Conservation (phyloP, 148 eudicot genomes). For the Persicaria maculosa region DNA sequence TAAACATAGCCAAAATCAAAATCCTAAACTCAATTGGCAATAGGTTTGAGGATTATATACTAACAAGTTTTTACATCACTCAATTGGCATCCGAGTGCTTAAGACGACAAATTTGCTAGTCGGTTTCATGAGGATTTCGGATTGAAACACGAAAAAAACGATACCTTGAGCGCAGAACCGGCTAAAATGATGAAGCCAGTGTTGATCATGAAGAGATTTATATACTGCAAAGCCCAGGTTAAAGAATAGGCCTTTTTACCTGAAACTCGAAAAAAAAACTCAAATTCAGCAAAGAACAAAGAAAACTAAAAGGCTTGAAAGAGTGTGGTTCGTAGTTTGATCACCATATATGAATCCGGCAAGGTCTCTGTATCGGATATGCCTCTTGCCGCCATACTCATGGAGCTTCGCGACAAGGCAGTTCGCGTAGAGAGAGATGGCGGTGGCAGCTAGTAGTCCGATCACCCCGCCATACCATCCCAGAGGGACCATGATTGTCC, state of each 20-base stretch:
- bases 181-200: constrained; percentile 76
- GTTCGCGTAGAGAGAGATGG: constrained; percentile 69
- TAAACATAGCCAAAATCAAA: no score
- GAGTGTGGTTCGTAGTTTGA: not conserved
- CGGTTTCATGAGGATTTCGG: not conserved
- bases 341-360: constrained; percentile 81
- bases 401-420: constrained; percentile 78
- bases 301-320: not conserved
- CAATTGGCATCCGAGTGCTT: not conserved
- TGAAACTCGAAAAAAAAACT: constrained; percentile 18
- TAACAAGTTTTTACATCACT: no score
- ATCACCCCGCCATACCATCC: constrained; percentile 80
- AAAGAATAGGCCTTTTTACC: constrained; percentile 64
- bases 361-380: constrained; percentile 85
- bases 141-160: not conserved
- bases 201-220: constrained; percentile 88
- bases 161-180: constrained; percentile 74
- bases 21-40: no score
- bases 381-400: constrained; percentile 84
- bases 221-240: constrained; percentile 86
- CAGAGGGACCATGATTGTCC: constrained; percentile 79
- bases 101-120: not conserved
- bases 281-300: not conserved
- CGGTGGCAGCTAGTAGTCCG: constrained; percentile 60
- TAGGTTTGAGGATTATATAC: no score